Conservation (phyloP, 2,329 filamentous ascomycete species). For the Sclerotinia subarctica region DNA sequence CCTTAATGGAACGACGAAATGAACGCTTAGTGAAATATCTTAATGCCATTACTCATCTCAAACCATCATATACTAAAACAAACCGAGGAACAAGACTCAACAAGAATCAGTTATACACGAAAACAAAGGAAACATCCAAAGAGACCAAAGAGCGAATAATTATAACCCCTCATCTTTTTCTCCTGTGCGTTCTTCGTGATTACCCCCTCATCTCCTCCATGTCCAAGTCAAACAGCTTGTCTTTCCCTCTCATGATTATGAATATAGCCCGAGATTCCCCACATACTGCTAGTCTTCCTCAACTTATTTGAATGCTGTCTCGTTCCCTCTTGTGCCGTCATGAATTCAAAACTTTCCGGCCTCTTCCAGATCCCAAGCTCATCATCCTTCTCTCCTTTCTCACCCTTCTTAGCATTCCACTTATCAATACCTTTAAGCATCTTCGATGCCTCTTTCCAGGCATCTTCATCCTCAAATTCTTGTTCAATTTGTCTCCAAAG, state of each 20-base stretch:
- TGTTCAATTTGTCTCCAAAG: constrained; percentile 25
- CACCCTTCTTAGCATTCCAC: constrained; percentile 23
- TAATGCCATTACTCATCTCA: neutral
- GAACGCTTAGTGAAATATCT: neutral
- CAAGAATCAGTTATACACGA: neutral
- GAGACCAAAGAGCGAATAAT: neutral
- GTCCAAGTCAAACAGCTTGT: neutral
- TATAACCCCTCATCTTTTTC: neutral
- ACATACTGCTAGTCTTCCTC: constrained; percentile 21
- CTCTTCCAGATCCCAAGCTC: constrained; percentile 23
- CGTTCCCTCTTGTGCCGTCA: constrained; percentile 8
- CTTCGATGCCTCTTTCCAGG: constrained; percentile 23
- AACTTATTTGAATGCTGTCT: constrained; percentile 26
- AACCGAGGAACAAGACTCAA: neutral
- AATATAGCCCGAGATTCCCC: constrained; percentile 11
- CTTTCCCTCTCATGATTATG: constrained; percentile 4
- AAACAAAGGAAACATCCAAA: neutral
- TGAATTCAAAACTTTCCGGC: constrained; percentile 25
- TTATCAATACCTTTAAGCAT: constrained; percentile 22
- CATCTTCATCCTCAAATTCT: constrained; percentile 23
- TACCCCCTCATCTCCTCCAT: neutral
- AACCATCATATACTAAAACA: neutral
- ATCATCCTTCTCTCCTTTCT: constrained; percentile 14
- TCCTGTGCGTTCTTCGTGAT: neutral
- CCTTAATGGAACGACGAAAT: neutral